A percentile compares a stretch with the other conserved stretches of the same genome.
These are phyloP conservation scores for Artomyces pyxidatus DNA, from an alignment of 768 basidiomycete genomes.

Conservation along the genomic window DNA sequence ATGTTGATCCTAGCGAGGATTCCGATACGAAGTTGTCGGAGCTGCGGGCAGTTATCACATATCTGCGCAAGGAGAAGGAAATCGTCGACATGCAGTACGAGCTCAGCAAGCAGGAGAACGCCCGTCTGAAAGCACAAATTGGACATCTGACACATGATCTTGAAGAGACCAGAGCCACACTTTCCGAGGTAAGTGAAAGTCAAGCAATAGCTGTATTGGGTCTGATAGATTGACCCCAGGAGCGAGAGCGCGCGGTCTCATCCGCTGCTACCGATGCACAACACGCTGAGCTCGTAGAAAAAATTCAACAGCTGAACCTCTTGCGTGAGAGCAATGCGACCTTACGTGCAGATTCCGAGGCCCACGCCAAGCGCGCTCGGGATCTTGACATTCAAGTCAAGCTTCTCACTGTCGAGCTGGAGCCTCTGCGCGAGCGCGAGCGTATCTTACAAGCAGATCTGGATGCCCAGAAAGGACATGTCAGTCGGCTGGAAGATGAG, in stretches of 20 bases:
- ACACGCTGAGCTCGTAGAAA: slow-evolving; percentile 76
- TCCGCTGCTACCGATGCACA: slow-evolving; percentile 66
- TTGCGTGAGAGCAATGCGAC: slow-evolving; percentile 85
- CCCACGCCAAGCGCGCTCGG: slow-evolving; percentile 56
- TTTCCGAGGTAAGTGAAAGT: slow-evolving; percentile 51
- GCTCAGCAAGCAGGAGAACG: slow-evolving; percentile 69
- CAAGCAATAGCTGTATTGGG: too few species aligned
- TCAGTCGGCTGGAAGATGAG: slow-evolving; percentile 67
- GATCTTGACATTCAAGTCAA: slow-evolving; percentile 61
- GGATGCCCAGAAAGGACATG: slow-evolving; percentile 58
- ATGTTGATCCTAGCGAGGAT: slow-evolving; percentile 39
- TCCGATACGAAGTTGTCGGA: slow-evolving; percentile 61
- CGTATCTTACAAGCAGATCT: slow-evolving; percentile 64
- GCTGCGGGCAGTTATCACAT: slow-evolving; percentile 69
- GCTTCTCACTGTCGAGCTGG: slow-evolving; percentile 50
- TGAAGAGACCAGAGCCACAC: slow-evolving; percentile 58
- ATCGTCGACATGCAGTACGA: slow-evolving; percentile 85
- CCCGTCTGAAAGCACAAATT: slow-evolving; percentile 64
- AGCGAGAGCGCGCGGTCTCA: slow-evolving; percentile 72
- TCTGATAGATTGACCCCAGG: slow-evolving; percentile 33
- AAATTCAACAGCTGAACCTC: slow-evolving; percentile 81
- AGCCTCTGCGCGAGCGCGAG: slow-evolving; percentile 67
- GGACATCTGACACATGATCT: slow-evolving; percentile 64
- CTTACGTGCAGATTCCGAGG: slow-evolving; percentile 68
- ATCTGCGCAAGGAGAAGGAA: slow-evolving; percentile 85